Evolutionary conservation across 306 rosid genomes (phyloP).

Genomic region (Citrullus colocynthis): DNA sequence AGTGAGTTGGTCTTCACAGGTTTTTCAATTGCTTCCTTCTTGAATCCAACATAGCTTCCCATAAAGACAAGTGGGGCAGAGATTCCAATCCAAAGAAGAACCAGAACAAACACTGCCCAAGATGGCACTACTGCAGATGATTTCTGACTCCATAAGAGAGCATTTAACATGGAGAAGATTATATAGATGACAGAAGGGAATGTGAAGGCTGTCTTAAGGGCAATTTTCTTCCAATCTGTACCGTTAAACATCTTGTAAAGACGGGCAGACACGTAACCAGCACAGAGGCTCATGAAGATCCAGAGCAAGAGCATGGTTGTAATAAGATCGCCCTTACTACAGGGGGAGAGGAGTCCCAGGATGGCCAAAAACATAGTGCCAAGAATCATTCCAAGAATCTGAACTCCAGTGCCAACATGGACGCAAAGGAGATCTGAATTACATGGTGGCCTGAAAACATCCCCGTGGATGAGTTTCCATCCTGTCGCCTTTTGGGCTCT

Average conservation of each 20-base stretch:
- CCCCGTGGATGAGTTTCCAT: conserved; percentile 74
- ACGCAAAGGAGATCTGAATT: conserved; percentile 52
- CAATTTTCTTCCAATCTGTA: conserved; percentile 50
- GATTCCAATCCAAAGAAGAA: conserved; percentile 61
- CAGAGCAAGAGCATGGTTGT: conserved; percentile 67
- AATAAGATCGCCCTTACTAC: conserved; percentile 56
- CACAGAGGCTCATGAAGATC: conserved; percentile 66
- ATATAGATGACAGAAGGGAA: conserved; percentile 40
- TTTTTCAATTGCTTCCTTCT: conserved; percentile 53
- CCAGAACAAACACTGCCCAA: conserved; percentile 51
- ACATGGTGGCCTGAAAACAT: conserved; percentile 61
- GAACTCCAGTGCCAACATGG: conserved; percentile 68
- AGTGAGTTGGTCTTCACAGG: conserved; percentile 66
- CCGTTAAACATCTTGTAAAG: conserved; percentile 61
- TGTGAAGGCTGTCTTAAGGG: conserved; percentile 41
- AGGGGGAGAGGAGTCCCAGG: conserved; percentile 68
- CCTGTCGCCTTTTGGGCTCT: conserved; percentile 67
- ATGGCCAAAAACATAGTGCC: conserved; percentile 56
- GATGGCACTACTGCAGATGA: conserved; percentile 71
- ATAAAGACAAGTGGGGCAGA: conserved; percentile 67
- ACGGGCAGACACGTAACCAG: conserved; percentile 56
- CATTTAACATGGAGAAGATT: conserved; percentile 41
- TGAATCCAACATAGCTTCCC: conserved; percentile 62
- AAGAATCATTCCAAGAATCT: conserved; percentile 48
- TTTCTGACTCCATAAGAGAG: conserved; percentile 55